Evolutionary conservation across 179 eudicot genomes (phyloP).

Genomic region (Silene coronaria): DNA sequence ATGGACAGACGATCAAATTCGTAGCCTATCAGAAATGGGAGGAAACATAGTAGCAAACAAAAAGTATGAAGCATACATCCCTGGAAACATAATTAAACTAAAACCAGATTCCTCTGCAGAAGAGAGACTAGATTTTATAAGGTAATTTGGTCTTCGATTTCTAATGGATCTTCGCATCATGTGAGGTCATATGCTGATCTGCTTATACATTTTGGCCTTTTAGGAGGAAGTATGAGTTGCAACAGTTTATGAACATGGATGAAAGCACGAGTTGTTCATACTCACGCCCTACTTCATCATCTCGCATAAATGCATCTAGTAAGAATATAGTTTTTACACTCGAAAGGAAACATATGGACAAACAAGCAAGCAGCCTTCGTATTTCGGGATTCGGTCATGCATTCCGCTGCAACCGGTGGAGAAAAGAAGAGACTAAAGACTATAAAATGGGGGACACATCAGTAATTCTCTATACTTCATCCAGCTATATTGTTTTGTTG

Average conservation of each 20-base stretch:
- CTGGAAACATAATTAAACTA: constrained; percentile 53
- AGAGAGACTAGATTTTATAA: constrained; percentile 75
- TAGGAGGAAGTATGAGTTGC: constrained; percentile 90
- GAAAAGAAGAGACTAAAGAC: constrained; percentile 48
- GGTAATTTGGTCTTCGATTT: constrained; percentile 33
- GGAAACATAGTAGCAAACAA: constrained; percentile 62
- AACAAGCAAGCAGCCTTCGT: constrained; percentile 48
- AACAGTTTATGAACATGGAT: constrained; percentile 50
- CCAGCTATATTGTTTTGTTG: neutral
- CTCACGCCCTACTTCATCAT: constrained; percentile 38
- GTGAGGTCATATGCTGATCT: constrained; percentile 15
- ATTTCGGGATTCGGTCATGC: constrained; percentile 60
- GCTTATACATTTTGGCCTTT: constrained; percentile 4
- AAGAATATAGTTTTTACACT: constrained; percentile 27
- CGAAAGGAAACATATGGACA: constrained; percentile 56
- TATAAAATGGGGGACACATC: constrained; percentile 44
- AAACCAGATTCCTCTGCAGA: constrained; percentile 68
- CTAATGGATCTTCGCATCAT: neutral
- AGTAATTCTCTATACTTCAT: constrained; percentile 35
- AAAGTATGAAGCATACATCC: constrained; percentile 76
- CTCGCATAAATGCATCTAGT: constrained; percentile 31
- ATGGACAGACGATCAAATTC: constrained; percentile 83
- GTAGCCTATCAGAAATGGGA: constrained; percentile 53
- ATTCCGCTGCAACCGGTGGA: constrained; percentile 73
- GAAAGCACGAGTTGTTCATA: constrained; percentile 39